phyloP scores from a whole-genome alignment of 2,329 filamentous ascomycete species.

The Botrytis pseudocinerea region DNA sequence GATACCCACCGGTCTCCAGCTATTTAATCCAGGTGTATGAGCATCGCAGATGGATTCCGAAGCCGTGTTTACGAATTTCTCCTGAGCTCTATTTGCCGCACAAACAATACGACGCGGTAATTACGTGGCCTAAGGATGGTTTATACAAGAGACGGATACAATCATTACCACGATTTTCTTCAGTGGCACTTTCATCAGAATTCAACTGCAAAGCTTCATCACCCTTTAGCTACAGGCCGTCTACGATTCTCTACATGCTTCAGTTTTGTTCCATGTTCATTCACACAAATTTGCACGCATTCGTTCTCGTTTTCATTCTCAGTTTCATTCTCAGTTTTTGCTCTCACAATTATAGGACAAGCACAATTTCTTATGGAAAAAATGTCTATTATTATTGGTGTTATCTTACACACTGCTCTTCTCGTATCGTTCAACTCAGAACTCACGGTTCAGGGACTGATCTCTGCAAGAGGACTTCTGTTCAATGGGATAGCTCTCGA shows the following conservation, averaged over 20 bases:
- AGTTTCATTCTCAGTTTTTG: not conserved
- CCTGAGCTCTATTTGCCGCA: not conserved
- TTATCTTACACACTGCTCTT: not conserved
- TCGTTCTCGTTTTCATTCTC: not conserved
- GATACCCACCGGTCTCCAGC: not conserved
- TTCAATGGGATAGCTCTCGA: not conserved
- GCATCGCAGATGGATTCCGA: not conserved
- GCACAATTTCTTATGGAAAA: not conserved
- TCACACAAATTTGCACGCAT: not conserved
- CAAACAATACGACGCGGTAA: not conserved
- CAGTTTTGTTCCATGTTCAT: not conserved
- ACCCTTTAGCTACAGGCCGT: not conserved
- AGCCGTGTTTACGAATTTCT: not conserved
- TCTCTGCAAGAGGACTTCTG: not conserved
- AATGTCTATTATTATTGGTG: not conserved
- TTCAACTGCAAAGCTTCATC: not conserved
- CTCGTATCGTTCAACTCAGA: too few species aligned
- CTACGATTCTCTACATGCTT: not conserved
- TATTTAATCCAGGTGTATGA: not conserved
- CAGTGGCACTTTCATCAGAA: not conserved
- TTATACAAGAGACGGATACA: not conserved
- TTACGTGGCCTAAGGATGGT: not conserved
- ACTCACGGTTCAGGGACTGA: constrained; percentile 1
- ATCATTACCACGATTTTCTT: not conserved
- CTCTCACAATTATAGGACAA: not conserved